Conservation (phyloP, 148 eudicot species). For the Gaultheria prostrata region DNA sequence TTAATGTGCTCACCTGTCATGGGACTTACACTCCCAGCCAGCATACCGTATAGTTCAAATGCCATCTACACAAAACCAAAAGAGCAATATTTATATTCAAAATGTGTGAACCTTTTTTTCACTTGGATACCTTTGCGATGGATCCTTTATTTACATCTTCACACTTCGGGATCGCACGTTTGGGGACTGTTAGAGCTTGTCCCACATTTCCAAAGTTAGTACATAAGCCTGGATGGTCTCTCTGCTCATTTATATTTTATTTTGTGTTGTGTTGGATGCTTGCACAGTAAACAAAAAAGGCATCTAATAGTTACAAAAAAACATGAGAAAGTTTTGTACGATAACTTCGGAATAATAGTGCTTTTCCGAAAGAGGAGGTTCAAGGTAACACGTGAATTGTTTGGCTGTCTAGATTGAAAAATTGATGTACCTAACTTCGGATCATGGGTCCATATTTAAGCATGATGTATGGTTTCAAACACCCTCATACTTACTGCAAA, state of each 20-base stretch:
- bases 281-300: neutral
- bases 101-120: neutral
- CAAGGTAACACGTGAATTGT: neutral
- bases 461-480: neutral
- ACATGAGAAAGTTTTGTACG: neutral
- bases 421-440: neutral
- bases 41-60: conserved; percentile 93
- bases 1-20: conserved; percentile 83
- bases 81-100: neutral
- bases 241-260: neutral
- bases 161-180: neutral
- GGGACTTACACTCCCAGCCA: conserved; percentile 94
- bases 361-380: neutral
- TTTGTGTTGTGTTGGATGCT: conserved; percentile 4
- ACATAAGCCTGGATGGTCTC: neutral
- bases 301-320: neutral
- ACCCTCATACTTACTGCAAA: neutral
- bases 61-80: conserved; percentile 65
- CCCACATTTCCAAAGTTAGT: neutral
- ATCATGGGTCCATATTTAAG: neutral
- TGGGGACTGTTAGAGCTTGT: neutral
- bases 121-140: neutral
- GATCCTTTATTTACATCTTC: neutral
- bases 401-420: neutral
- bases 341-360: neutral